A percentile compares a stretch with the other conserved stretches of the same genome.
phyloP scores from a whole-genome alignment of 2,329 filamentous ascomycete genomes.

The Phaeomoniella chlamydospora region DNA sequence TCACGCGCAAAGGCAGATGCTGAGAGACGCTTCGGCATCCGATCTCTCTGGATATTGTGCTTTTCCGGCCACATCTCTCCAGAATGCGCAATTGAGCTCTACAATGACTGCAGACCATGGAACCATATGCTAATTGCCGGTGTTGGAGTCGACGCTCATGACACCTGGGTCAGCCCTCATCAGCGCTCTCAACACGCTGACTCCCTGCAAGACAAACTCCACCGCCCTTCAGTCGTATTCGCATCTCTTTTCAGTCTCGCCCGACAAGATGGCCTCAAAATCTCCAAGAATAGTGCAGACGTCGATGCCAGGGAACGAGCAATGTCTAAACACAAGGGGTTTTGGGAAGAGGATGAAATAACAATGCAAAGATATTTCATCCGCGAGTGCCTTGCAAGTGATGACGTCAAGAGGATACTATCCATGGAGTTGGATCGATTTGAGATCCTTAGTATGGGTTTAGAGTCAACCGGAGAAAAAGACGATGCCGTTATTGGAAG shows the following conservation, averaged over 20 bases:
- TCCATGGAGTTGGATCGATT: background rate
- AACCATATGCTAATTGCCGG: background rate
- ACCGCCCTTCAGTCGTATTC: background rate
- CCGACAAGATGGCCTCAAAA: background rate
- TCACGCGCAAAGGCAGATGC: background rate
- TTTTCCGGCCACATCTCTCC: background rate
- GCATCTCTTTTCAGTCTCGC: background rate
- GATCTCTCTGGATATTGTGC: background rate
- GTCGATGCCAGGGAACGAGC: background rate
- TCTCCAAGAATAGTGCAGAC: background rate
- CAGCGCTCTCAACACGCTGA: background rate
- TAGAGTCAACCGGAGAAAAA: too few species aligned
- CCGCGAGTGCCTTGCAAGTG: background rate
- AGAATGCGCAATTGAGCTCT: background rate
- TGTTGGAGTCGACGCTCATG: background rate
- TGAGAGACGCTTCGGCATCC: background rate
- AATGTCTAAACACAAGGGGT: background rate
- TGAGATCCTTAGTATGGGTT: background rate
- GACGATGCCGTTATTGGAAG: too few species aligned
- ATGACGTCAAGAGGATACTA: background rate
- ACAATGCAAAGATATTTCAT: background rate
- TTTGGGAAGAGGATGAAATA: background rate
- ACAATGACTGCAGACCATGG: background rate
- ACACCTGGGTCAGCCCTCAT: too few species aligned
- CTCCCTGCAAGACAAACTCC: background rate